phyloP scores from a whole-genome alignment of 805 yeast genomes.

The Spathaspora arborariae region DNA sequence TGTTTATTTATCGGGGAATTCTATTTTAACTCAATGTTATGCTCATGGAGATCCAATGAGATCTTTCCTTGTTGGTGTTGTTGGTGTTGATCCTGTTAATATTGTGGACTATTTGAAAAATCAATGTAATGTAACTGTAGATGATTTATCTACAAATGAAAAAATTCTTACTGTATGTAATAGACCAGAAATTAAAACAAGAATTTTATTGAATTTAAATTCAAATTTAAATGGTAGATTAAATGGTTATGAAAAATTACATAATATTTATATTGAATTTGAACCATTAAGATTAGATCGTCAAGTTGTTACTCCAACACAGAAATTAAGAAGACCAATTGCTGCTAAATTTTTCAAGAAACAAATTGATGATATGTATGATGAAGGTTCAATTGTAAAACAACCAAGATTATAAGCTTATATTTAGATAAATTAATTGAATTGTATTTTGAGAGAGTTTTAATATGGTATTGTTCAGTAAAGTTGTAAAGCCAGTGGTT shows the following conservation, averaged over 20 bases:
- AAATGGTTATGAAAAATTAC: constrained; percentile 62
- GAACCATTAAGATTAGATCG: constrained; percentile 64
- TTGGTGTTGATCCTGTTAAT: constrained; percentile 55
- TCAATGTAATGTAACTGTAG: constrained; percentile 11
- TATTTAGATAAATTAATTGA: not conserved
- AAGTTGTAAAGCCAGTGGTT: too few species aligned
- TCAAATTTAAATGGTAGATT: constrained; percentile 27
- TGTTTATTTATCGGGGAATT: constrained; percentile 49
- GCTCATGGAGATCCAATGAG: constrained; percentile 63
- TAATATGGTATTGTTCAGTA: too few species aligned
- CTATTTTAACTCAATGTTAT: constrained; percentile 49
- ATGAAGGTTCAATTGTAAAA: constrained; percentile 27
- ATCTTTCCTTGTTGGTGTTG: constrained; percentile 54
- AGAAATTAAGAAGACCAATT: constrained; percentile 43
- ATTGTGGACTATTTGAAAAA: constrained; percentile 15
- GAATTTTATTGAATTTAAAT: constrained; percentile 37
- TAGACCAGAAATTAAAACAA: constrained; percentile 30
- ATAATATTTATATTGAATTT: constrained; percentile 47
- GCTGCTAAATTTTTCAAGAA: constrained; percentile 23
- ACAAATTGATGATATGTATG: constrained; percentile 24
- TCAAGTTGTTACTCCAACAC: constrained; percentile 65
- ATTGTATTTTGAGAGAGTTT: not conserved
- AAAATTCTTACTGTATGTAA: constrained; percentile 25
- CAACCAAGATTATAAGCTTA: constrained; percentile 10
- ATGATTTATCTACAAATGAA: constrained; percentile 13